Evolutionary conservation across 2,329 filamentous ascomycete species (phyloP).

Genomic region (Phaeosphaeria sp.): DNA sequence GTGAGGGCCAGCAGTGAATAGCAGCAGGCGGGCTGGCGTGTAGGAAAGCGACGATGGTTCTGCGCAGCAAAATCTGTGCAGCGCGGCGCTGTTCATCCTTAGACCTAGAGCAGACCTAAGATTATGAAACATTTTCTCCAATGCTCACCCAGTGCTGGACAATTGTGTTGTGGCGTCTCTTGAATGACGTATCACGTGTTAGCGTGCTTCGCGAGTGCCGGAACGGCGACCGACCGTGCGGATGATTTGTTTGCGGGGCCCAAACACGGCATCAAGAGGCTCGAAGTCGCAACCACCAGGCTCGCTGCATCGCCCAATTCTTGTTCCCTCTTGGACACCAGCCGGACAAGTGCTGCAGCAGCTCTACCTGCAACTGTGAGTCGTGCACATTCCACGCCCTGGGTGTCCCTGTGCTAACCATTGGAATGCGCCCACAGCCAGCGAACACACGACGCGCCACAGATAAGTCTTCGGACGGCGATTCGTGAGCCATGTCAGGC

Average conservation of each 20-base stretch:
- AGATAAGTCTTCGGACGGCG: conserved; percentile 25
- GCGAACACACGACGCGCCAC: conserved; percentile 18
- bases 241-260: conserved; percentile 32
- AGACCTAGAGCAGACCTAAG: conserved; percentile 32
- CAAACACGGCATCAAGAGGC: conserved; percentile 20
- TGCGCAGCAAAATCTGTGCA: conserved; percentile 10
- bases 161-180: neutral
- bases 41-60: conserved; percentile 1
- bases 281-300: conserved; percentile 16
- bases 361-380: conserved; percentile 6
- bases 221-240: conserved; percentile 12
- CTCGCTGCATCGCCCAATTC: neutral
- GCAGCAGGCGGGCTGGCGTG: neutral
- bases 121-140: conserved; percentile 3
- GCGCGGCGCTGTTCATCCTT: conserved; percentile 16
- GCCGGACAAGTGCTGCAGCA: conserved; percentile 10
- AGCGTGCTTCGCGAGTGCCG: conserved; percentile 21
- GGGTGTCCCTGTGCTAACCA: conserved; percentile 40
- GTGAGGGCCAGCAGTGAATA: neutral
- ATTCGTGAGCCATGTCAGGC: conserved; percentile 66
- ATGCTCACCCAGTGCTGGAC: neutral
- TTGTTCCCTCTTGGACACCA: conserved; percentile 9
- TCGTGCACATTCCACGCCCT: conserved; percentile 25
- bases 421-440: conserved; percentile 37
- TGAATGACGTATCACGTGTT: conserved; percentile 1